Percentiles rank a stretch among this genome's conserved stretches.
Conservation (phyloP, 106 monocot species). For the Dendrobium nobile region DNA sequence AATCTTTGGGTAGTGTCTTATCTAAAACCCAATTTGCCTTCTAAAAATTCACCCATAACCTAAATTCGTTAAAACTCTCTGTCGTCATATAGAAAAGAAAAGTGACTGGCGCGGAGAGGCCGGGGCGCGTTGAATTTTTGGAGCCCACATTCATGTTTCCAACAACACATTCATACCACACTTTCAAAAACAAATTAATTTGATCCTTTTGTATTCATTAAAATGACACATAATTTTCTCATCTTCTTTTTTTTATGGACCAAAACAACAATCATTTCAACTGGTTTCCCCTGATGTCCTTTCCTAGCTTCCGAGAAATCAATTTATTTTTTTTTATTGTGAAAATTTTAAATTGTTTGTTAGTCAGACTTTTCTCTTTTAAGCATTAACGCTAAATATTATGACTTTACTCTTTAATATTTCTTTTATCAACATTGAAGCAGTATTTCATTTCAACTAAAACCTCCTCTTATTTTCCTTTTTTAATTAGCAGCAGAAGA, state of each 20-base stretch:
- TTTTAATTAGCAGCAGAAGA: conserved; percentile 24
- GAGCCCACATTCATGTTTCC: not conserved
- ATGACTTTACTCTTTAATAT: not conserved
- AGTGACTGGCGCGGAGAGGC: too few relatives aligned
- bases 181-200: not conserved
- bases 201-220: not conserved
- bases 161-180: not conserved
- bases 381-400: not conserved
- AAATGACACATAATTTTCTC: not conserved
- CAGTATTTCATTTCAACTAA: not conserved
- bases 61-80: too few relatives aligned
- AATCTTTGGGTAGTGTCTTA: too few relatives aligned
- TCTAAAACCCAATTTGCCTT: too few relatives aligned
- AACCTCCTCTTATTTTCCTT: not conserved
- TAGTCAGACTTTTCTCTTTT: not conserved
- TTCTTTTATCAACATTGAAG: not conserved
- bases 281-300: not conserved
- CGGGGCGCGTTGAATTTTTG: too few relatives aligned
- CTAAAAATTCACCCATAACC: too few relatives aligned
- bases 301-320: not conserved
- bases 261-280: not conserved
- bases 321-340: not conserved
- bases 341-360: not conserved
- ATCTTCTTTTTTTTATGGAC: not conserved
- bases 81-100: too few relatives aligned